phyloP scores from a whole-genome alignment of 345 rosid species.

The Syzygium jambos region DNA sequence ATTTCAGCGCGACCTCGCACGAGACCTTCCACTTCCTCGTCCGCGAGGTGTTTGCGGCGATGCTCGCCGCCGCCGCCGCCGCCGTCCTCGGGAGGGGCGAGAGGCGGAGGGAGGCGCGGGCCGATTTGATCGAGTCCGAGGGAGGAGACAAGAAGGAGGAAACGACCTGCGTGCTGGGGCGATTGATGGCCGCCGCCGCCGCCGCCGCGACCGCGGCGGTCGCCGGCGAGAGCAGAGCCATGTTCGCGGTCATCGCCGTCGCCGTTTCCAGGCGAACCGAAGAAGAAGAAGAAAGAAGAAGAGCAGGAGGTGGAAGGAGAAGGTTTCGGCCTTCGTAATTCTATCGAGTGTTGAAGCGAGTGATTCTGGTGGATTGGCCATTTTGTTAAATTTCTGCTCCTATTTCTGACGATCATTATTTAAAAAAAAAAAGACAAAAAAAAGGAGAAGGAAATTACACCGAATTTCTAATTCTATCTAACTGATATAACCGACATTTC shows the following conservation, averaged over 20 bases:
- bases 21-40: slow-evolving; percentile 9
- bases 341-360: neutral
- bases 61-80: neutral
- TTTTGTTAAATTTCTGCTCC: neutral
- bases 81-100: neutral
- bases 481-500: neutral
- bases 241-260: neutral
- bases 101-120: neutral
- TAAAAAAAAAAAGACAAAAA: neutral
- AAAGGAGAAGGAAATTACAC: neutral
- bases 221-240: slow-evolving; percentile 7
- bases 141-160: neutral
- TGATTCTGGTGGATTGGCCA: neutral
- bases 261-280: neutral
- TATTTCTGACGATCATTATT: neutral
- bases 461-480: neutral
- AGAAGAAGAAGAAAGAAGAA: neutral
- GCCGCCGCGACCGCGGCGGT: neutral
- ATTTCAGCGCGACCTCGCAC: slow-evolving; percentile 34
- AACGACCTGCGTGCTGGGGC: neutral
- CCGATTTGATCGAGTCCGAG: neutral
- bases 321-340: neutral
- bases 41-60: neutral
- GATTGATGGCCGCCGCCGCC: neutral
- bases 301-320: neutral